Base-by-base conservation (phyloP, 1,284 basidiomycete genomes). In the Filobasidium uniguttulatum region DNA sequence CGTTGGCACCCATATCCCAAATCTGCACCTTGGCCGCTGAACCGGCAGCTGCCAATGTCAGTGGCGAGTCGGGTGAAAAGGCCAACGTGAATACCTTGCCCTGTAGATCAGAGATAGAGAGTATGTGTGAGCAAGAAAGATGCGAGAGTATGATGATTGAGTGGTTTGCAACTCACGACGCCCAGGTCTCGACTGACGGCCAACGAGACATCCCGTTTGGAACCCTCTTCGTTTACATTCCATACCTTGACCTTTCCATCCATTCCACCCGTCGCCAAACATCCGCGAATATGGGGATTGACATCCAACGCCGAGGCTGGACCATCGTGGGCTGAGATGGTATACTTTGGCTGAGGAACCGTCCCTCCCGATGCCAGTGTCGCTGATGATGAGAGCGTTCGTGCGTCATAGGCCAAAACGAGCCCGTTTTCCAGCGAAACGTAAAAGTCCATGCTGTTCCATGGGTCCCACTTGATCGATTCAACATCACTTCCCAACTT, bases 181-280 rank as follows among this genome's bases (percentile, higher is more conserved):
- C 88, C 91, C n/a, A 99, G 74, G 68, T 99, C 91, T 54, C 90
- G 72, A 10, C 82, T 83, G 0, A 83, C 83, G 5, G 90, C 89
- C 57, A 98, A 74, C 65, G 82, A 89, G 62, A 97, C 86, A 52
- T 80, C 79, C 45, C 80, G 75, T 70, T 83, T 83, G 17, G 76
- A 77, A 15, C 73, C 73, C 44, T 82, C 81, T 50, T 71, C 68
- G 44, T 72, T 72, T 36, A 97, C 73, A 63, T 93, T 96, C 94
- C 94, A 98, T 5, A 97, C 73, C 68, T 94, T 93, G 67, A 96
- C 84, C 33, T 82, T 71, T 64, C 91, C 93, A 73, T 98, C 94
- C 36, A 84, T 82, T 2, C 93, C 93, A 17, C 87, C 91, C 0
- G 94, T 98, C 6, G 80, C 85, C 59, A 98, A 74, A 66, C 87